Conservation (phyloP, 2,329 filamentous ascomycete species). For the Trichoderma sp. region DNA sequence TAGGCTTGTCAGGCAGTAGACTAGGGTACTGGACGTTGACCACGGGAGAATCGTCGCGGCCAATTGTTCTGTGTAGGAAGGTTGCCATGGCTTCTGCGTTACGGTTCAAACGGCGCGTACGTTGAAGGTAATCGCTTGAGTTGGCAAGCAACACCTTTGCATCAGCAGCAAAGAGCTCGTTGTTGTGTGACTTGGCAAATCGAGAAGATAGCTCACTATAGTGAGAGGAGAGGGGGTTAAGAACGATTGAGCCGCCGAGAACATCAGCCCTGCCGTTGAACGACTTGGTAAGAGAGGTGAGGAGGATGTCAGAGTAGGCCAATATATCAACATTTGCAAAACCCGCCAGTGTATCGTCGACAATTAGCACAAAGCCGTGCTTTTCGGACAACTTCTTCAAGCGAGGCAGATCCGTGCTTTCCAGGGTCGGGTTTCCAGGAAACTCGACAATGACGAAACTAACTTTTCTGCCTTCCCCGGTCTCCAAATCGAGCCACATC, state of each 20-base stretch:
- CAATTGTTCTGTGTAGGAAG: constrained; percentile 34
- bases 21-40: constrained; percentile 44
- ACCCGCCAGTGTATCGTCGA: constrained; percentile 49
- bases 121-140: constrained; percentile 41
- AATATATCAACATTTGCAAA: constrained; percentile 52
- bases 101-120: constrained; percentile 39
- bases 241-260: constrained; percentile 49
- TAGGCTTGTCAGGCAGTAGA: constrained; percentile 31
- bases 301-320: constrained; percentile 45
- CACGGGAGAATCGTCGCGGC: constrained; percentile 36
- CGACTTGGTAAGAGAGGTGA: constrained; percentile 55
- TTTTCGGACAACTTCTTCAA: constrained; percentile 40
- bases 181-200: constrained; percentile 32
- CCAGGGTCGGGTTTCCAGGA: constrained; percentile 37
- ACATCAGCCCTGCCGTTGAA: constrained; percentile 56
- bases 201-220: constrained; percentile 37
- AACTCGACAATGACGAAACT: constrained; percentile 49
- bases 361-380: constrained; percentile 43
- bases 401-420: constrained; percentile 34
- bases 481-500: constrained; percentile 40
- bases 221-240: constrained; percentile 46
- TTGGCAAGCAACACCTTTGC: constrained; percentile 45
- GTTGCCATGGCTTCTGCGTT: constrained; percentile 44
- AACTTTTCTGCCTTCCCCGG: constrained; percentile 37
- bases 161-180: constrained; percentile 48